Conservation (phyloP, 2,329 filamentous ascomycete genomes). For the Ophiostoma tasmaniense region DNA sequence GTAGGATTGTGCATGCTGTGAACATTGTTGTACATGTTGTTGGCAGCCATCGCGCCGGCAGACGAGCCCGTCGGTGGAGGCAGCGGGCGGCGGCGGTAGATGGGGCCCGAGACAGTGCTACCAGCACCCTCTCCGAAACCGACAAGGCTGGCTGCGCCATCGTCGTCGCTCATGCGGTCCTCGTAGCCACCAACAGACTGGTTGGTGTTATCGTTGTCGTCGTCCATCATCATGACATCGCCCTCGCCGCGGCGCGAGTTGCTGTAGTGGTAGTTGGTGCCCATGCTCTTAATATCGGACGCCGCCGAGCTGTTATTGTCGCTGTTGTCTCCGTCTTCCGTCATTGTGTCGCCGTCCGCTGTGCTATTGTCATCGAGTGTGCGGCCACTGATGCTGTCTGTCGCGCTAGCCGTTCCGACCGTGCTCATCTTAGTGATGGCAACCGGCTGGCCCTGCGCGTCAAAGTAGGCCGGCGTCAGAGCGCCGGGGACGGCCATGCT, state of each 20-base stretch:
- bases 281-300: conserved; percentile 65
- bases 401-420: conserved; percentile 77
- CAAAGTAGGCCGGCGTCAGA: conserved; percentile 66
- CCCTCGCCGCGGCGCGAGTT: conserved; percentile 24
- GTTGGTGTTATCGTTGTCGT: conserved; percentile 41
- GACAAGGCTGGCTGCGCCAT: conserved; percentile 63
- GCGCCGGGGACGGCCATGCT: conserved; percentile 24
- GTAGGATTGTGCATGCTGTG: neutral
- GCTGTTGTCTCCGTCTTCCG: conserved; percentile 34
- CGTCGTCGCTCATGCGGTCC: conserved; percentile 76
- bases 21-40: neutral
- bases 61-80: conserved; percentile 24
- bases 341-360: conserved; percentile 38
- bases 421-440: conserved; percentile 74
- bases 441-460: conserved; percentile 60
- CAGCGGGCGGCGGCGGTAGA: conserved; percentile 48
- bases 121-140: conserved; percentile 89
- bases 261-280: conserved; percentile 47
- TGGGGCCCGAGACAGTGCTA: conserved; percentile 73
- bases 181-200: conserved; percentile 45
- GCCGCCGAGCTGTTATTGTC: conserved; percentile 44
- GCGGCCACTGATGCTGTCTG: conserved; percentile 33
- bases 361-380: conserved; percentile 38
- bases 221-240: conserved; percentile 38
- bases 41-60: conserved; percentile 25